Base-by-base conservation (phyloP, 768 basidiomycete species). In the Nidularia sp. region DNA sequence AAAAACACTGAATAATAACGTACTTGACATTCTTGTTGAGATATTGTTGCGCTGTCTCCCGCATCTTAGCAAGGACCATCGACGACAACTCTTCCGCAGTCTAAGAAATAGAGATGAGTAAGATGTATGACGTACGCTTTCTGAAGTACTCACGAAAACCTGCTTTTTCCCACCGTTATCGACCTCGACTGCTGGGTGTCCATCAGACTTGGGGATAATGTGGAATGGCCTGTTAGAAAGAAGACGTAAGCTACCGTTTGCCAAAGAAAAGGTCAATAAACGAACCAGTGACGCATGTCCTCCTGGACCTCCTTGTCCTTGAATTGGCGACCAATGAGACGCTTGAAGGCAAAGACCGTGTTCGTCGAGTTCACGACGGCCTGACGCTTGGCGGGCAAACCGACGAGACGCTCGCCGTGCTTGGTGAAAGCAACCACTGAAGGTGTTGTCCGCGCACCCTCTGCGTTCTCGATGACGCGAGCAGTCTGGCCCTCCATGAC, bases 401-500 rank as follows among this genome's bases (percentile, higher is more conserved):
- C 10, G 39, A 41, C 15, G 10, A 41, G 39, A 53, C 96, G 39
- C 39, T 41, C 39, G 39, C 15, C 39, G 39, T 41, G 39, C 12
- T 10, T 41, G 39, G 97, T 93, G 80, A 99, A 99, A 36, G 96
- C 96, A 59, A 98, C 93, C 51, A 98, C 93, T 36, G 97, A 99
- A 2, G 97, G 97, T 12, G 97, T 99, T 56, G 97, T 98, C 60
- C 97, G 86, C 52, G 90, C 90, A 77, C 97, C 96, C 76, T 98
- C 96, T 4, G 95, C 77, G 76, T 98, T 98, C 74, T 98, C 97
- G 60, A 99, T 88, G 57, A 98, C 96, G 59, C 91, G 88, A 47
- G 95, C 83, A 34, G 86, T 88, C 76, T 96, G 86, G 60, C 93
- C 95, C 76, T 98, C 95, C 92, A 96, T 97, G 55, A 97, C 81